Evolutionary conservation across 2,329 filamentous ascomycete genomes (phyloP), one percentile per base, ranked within the genome.

Genomic region (Neonectria faginata): DNA sequence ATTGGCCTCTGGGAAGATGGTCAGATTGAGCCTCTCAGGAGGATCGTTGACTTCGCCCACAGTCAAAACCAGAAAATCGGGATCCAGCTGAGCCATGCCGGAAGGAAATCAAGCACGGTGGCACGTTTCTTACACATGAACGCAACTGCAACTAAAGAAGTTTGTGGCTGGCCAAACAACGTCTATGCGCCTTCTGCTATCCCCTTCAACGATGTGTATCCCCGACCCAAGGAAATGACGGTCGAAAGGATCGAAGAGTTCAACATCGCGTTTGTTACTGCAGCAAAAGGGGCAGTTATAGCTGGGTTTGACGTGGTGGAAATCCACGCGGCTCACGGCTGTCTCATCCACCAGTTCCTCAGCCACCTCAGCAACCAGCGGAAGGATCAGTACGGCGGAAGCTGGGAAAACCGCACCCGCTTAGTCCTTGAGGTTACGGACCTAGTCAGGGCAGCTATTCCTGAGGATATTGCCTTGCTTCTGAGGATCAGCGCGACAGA

Each of bases 291-390:
- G n/a, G n/a, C 0, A 0, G 74, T 92, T 1, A 79, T 84, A 55
- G 88, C 87, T 0, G 92, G 92, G 0, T 87, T 91, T 67, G 89
- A 92, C 72, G 86, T 86, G 9, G 82, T 92, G 14, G 89, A 89
- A 77, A 87, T 96, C 55, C 92, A 95, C 79, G 89, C 83, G 92
- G 92, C 92, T 0, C 92, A 95, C 74, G 92, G 92, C 1, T 95
- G 94, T 75, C 84, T 96, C 0, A 79, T 95, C 0, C 88, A 89
- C 73, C 79, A 82, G 3, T 95, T 94, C 81, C 64, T 94, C 12
- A 89, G 87, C 1, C 91, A 92, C 0, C 84, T 85, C 1, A 83
- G 83, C 44, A 95, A 96, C 78, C 80, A 86, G 39, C 85, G 92
- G 10, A 91, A 83, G 0, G 90, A 92, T 73, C 71, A 83, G 57